Conservation (phyloP, 257 asterid species). For the Plantago elongata region DNA sequence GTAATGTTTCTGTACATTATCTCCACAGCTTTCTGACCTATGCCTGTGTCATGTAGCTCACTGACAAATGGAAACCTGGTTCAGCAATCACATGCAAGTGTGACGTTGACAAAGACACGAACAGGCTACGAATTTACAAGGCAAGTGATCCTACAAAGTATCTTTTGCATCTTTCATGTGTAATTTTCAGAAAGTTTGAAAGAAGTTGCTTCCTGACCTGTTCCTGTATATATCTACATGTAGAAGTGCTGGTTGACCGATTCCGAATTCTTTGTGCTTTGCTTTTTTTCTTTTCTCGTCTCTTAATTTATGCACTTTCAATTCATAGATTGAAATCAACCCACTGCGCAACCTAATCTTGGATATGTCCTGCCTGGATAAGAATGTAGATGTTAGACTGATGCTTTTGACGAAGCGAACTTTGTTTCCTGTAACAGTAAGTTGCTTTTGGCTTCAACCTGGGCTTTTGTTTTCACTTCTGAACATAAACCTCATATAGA, state of each 20-base stretch:
- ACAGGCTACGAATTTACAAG: constrained; percentile 39
- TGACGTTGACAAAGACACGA: constrained; percentile 19
- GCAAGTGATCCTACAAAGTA: constrained; percentile 21
- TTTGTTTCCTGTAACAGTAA: constrained; percentile 28
- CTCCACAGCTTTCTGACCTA: not conserved
- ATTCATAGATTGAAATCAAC: constrained; percentile 33
- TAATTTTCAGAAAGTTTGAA: too few species aligned
- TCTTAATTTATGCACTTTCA: too few species aligned
- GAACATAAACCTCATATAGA: too few species aligned
- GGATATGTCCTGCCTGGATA: constrained; percentile 44
- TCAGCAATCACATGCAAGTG: constrained; percentile 48
- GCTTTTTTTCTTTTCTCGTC: too few species aligned
- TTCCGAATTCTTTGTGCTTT: too few species aligned
- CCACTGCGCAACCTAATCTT: constrained; percentile 41
- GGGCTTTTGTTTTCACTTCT: not conserved
- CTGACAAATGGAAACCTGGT: constrained; percentile 34
- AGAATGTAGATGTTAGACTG: constrained; percentile 43
- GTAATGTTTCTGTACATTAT: not conserved
- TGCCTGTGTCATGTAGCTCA: constrained; percentile 27
- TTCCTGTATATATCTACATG: too few species aligned
- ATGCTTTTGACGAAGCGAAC: constrained; percentile 39
- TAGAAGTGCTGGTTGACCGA: too few species aligned
- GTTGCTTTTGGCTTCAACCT: constrained; percentile 18
- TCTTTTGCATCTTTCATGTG: not conserved
- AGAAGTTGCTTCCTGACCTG: too few species aligned